Evolutionary conservation across 768 basidiomycete species (phyloP), one percentile per base, ranked within the genome.

Genomic region (Lactarius psammicola): DNA sequence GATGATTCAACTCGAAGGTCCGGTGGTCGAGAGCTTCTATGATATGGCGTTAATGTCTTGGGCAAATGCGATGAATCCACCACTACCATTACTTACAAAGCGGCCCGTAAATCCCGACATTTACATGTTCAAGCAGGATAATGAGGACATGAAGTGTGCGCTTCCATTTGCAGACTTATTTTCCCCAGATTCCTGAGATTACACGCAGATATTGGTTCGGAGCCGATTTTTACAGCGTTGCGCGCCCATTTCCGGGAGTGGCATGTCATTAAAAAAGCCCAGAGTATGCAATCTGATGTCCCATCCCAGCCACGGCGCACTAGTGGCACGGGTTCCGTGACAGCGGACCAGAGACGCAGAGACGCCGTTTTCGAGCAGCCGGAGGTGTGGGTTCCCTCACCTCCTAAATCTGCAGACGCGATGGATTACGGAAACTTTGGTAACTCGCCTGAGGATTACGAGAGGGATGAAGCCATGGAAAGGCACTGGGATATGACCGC

Each of bases 1-100:
- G 82, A 87, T 87, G 86, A 74, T 82, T 8, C 87, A 88, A 68
- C 79, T 89, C 51, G 88, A 90, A 71, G 88, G 88, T 0, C 84
- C 85, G 0, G 81, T 90, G 60, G 88, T 90, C 64, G 81, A 89
- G 63, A 79, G 84, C 5, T 78, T 90, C 68, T 89, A 88, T 75
- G 89, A 90, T 74, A 84, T 83, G 75, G 84, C 85, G 17, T 80
- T 90, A 57, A 78, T 87, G 61, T 83, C 83, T 54, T 89, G 86
- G 85, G 79, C 76, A 68, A 80, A 82, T 53, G 72, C 76, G 31
- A 76, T 85, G 70, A 67, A 77, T 40, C 83, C 85, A 13, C 77
- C 78, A 10, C 71, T 83, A 28, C 83, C 84, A 18, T 74, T 80
- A 31, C 71, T 80, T 51, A 49, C 68, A n/a, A 69, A 69, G 33